phyloP scores from a whole-genome alignment of 2,329 filamentous ascomycete genomes.

The Juglanconis sp. region DNA sequence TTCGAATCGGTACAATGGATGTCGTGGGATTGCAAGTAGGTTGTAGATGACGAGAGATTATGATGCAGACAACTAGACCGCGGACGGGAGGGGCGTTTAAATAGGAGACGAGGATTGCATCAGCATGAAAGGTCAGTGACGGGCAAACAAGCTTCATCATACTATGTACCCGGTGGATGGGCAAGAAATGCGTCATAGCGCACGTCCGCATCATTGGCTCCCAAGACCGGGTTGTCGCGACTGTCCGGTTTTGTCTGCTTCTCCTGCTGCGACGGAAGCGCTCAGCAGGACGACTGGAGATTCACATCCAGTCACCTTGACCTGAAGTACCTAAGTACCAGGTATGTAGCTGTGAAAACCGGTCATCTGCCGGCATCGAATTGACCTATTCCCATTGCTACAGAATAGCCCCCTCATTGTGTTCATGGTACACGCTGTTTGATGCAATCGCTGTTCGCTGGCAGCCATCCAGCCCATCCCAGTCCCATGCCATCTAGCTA shows the following conservation, averaged over 20 bases:
- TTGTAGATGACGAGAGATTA: not conserved
- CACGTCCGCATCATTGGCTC: not conserved
- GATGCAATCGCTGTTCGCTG: not conserved
- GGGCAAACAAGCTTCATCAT: slow-evolving; percentile 13
- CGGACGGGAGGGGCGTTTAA: slow-evolving; percentile 14
- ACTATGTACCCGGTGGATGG: not conserved
- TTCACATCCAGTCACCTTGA: not conserved
- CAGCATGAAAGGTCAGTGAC: slow-evolving; percentile 11
- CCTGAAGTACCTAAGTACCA: no score
- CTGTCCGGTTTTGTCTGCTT: slow-evolving; percentile 1
- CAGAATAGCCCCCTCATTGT: not conserved
- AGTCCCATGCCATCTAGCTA: no score
- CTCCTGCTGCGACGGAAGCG: not conserved
- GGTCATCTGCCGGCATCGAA: not conserved
- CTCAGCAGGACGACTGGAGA: not conserved
- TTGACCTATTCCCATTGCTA: not conserved
- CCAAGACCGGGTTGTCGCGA: not conserved
- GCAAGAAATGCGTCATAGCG: slow-evolving; percentile 2
- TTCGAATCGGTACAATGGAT: not conserved
- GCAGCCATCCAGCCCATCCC: not conserved
- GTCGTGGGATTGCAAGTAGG: not conserved
- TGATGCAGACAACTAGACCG: not conserved
- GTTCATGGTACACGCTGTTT: no score
- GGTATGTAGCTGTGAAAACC: not conserved
- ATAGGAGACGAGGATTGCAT: slow-evolving; percentile 11